Percentiles rank a stretch among this genome's conserved stretches.
These are phyloP conservation scores for Irpex sp. DNA, from an alignment of 1,284 basidiomycete species.

Conservation along the genomic window DNA sequence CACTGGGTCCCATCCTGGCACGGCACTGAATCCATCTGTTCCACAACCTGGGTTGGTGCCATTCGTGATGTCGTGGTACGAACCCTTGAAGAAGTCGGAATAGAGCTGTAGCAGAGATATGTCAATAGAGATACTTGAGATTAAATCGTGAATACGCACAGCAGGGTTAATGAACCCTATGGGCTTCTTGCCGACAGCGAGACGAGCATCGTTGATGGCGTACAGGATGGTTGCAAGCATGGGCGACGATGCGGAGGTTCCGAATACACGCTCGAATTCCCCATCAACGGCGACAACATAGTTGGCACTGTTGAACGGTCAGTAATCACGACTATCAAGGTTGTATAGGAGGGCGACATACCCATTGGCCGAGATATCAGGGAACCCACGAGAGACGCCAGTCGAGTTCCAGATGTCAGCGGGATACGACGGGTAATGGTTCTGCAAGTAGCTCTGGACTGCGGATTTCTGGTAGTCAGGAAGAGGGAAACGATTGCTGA, in stretches of 20 bases:
- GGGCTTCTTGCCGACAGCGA: slow-evolving; percentile 35
- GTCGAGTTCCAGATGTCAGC: slow-evolving; percentile 25
- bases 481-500: slow-evolving; percentile 40
- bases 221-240: slow-evolving; percentile 49
- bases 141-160: slow-evolving; percentile 25
- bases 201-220: slow-evolving; percentile 57
- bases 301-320: slow-evolving; percentile 20
- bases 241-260: slow-evolving; percentile 44
- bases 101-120: background rate
- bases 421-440: slow-evolving; percentile 23
- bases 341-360: slow-evolving; percentile 29
- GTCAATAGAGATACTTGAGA: no score
- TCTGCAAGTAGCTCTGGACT: slow-evolving; percentile 29
- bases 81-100: background rate
- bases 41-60: slow-evolving; percentile 31
- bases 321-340: background rate
- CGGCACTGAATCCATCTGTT: slow-evolving; percentile 32
- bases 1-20: slow-evolving; percentile 48
- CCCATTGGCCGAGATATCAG: slow-evolving; percentile 28
- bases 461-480: slow-evolving; percentile 37
- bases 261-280: slow-evolving; percentile 29
- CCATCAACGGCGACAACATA: slow-evolving; percentile 38
- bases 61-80: slow-evolving; percentile 13
- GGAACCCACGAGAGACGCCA: slow-evolving; percentile 30
- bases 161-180: slow-evolving; percentile 60